A percentile compares a stretch with the other conserved stretches of the same genome.
These are phyloP conservation scores for Ilex aquifolium DNA, from an alignment of 257 asterid species.

Conservation along the genomic window DNA sequence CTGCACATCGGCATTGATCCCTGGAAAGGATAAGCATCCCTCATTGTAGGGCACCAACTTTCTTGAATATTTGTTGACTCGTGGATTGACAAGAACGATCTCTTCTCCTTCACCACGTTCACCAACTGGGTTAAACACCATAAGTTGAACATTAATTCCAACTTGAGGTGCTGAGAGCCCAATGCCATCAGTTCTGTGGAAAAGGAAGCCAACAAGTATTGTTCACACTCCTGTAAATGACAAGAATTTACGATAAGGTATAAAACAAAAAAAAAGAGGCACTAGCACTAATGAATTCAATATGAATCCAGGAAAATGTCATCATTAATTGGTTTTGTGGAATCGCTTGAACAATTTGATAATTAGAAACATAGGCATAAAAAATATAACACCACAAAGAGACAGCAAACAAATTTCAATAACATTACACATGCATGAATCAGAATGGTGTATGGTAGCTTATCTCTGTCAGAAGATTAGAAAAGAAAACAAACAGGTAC, in stretches of 20 bases:
- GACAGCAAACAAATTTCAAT: too few species aligned
- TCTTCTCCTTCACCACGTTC: slow-evolving; percentile 91
- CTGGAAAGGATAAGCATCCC: slow-evolving; percentile 96
- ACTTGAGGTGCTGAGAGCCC: slow-evolving; percentile 98
- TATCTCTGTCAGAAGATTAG: too few species aligned
- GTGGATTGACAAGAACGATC: slow-evolving; percentile 85
- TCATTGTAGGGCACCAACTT: slow-evolving; percentile 63
- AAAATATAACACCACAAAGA: too few species aligned
- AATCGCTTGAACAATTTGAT: background rate
- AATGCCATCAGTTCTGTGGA: slow-evolving; percentile 88
- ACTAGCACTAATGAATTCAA: background rate
- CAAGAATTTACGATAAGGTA: slow-evolving; percentile 14
- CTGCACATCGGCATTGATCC: slow-evolving; percentile 66
- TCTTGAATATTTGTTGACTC: slow-evolving; percentile 52
- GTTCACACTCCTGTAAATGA: slow-evolving; percentile 31
- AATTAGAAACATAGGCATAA: background rate
- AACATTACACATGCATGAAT: too few species aligned
- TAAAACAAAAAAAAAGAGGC: slow-evolving; percentile 13
- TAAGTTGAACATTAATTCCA: slow-evolving; percentile 78
- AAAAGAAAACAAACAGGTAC: too few species aligned
- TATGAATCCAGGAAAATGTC: background rate
- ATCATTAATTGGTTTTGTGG: background rate
- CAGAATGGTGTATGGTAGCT: too few species aligned
- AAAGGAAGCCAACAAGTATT: slow-evolving; percentile 33
- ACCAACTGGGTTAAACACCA: slow-evolving; percentile 87